Evolutionary conservation across 164 flowering plant species (phyloP), one percentile per base, ranked within the genome.

Genomic region (Brasenia schreberi): DNA sequence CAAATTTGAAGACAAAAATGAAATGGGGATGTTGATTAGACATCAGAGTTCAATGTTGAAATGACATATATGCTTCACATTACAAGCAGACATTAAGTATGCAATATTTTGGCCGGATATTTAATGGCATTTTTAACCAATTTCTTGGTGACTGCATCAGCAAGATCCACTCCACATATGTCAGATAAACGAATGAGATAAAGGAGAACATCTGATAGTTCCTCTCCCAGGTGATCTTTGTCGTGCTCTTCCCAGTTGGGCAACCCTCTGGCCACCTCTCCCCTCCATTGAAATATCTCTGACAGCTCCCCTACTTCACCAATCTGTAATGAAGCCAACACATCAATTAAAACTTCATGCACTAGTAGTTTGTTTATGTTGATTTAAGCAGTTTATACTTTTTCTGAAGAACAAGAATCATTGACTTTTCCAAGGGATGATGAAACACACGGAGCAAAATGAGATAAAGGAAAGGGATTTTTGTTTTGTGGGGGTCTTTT

Each of bases 221-320:
- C 88, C 68, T 84, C 88, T 53, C 81, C 88, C 18, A 84, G 72
- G 79, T 84, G 88, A 73, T 82, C 83, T 64, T 82, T 84, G 7
- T 84, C 88, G 59, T 81, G 63, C 62, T 78, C 84, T 27, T 77
- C 75, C 88, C 88, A 84, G 68, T 79, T 76, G 60, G 85, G 85
- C 64, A 84, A 72, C 4, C 86, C 88, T 72, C 64, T 84, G 7
- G 74, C 81, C 68, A 84, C 88, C 73, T 84, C 88, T 65, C 86
- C 88, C 64, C 66, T 82, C 88, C 88, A 84, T 61, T 84, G 88
- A 71, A 84, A 84, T 75, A 84, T 82, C 68, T 84, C 84, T 68
- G 88, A 81, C 45, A 84, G 73, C 80, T 84, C 88, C 58, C 88
- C 88, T 18, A 84, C 86, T 68, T 84, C 88, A 42, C 86, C 88